These are phyloP conservation scores for Nakaseomyces sp. DNA, from an alignment of 1,139 yeast genomes.

Conservation along the genomic window DNA sequence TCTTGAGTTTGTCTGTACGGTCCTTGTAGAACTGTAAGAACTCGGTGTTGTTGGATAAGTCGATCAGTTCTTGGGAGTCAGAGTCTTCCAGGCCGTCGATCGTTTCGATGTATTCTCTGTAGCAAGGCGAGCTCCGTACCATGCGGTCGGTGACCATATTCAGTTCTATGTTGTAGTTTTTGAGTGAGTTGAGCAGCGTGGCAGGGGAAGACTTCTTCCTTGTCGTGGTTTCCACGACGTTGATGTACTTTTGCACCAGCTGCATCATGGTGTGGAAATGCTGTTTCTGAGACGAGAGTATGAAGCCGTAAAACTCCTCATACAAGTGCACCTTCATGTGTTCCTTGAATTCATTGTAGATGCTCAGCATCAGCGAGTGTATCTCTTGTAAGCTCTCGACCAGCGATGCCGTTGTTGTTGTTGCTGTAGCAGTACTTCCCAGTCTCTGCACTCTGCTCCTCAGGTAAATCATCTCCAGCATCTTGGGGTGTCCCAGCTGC, in stretches of 20 bases:
- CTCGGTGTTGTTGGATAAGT: neutral
- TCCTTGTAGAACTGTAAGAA: slow-evolving; percentile 4
- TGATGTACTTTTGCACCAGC: slow-evolving; percentile 2
- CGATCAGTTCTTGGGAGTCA: neutral
- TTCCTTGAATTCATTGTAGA: slow-evolving; percentile 3
- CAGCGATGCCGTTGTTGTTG: neutral
- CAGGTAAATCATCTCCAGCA: slow-evolving; percentile 21
- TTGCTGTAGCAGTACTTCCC: no score
- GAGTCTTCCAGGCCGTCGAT: neutral
- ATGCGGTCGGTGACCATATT: neutral
- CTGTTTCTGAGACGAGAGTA: neutral
- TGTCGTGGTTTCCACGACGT: neutral
- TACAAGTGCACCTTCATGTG: slow-evolving; percentile 4
- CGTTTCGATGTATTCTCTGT: neutral
- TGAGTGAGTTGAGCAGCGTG: neutral
- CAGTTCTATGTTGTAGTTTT: neutral
- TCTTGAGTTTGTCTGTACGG: neutral
- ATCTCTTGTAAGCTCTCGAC: slow-evolving; percentile 2
- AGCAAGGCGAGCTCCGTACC: neutral
- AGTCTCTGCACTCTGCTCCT: slow-evolving; percentile 13
- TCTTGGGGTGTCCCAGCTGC: slow-evolving; percentile 20
- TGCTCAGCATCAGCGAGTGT: neutral
- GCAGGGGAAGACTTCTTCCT: neutral
- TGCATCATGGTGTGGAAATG: slow-evolving; percentile 4
- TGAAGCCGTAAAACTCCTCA: slow-evolving; percentile 4